Base-by-base conservation (phyloP, 176 grass and related monocot species). In the Areca catechu region DNA sequence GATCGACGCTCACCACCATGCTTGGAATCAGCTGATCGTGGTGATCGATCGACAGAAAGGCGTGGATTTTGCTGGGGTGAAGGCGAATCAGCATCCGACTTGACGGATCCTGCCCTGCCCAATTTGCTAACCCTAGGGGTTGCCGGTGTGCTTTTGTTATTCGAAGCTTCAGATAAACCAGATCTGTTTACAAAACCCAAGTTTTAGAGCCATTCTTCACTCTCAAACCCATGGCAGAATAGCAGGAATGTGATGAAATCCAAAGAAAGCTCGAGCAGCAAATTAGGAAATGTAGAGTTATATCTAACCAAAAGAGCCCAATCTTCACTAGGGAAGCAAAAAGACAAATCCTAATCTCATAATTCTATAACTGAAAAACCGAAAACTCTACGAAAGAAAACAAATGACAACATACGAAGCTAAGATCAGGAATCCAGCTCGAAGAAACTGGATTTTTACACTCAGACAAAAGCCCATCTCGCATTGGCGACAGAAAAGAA, bases 41-140 rank as follows among this genome's bases (percentile, higher is more conserved):
- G 88, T 3, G 94, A 98, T 0, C 84, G 81, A 70, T 98, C 94
- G 63, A 98, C 74, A 17, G 88, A 98, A 77, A 79, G 77, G 71
- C 94, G 75, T 3, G 78, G 50, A 19, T 18, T 59, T 58, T 80
- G 80, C 3, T 61, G 67, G 19, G 77, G 65, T 29, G 78, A 89
- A 57, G 88, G 88, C 16, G 94, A 89, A 75, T 69, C 84, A 19
- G 66, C 72, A 19, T 83, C 94, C 23, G 79, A 80, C 72, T 72
- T 88, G 48, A 85, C 69, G 0, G 79, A 79, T 6, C 84, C 84
- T 3, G 48, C 79, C 7, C 67, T 72, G 57, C 65, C 78, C 50
- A 73, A 20, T 60, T 79, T 82, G 60, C 79, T 71, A 19, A 73
- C 57, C 65, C 79, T 85, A 65, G 93, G 93, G 53, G 84, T 86